Evolutionary conservation across 225 moss, liverwort and hornwort genomes (phyloP).

Genomic region (Thuidium tamariscinum): DNA sequence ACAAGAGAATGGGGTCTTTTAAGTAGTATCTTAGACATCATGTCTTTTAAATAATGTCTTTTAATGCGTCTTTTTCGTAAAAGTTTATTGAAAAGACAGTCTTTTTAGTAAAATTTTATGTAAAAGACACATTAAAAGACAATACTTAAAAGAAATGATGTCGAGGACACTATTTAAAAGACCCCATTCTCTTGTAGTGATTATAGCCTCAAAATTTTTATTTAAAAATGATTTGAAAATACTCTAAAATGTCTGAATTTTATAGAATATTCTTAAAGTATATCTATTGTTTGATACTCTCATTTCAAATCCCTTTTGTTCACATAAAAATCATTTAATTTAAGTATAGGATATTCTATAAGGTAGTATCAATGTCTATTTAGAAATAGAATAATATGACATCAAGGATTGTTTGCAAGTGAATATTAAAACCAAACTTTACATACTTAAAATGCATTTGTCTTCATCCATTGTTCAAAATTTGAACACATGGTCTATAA

Average conservation of each 20-base stretch:
- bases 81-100: too few species aligned
- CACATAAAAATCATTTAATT: background rate
- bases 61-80: too few species aligned
- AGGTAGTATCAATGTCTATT: background rate
- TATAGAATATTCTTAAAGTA: background rate
- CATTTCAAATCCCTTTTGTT: background rate
- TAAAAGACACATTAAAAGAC: too few species aligned
- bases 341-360: fast-evolving
- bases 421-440: background rate
- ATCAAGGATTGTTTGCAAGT: background rate
- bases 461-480: fast-evolving
- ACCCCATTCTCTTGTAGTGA: too few species aligned
- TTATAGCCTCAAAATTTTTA: too few species aligned
- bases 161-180: too few species aligned
- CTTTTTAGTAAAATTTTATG: too few species aligned
- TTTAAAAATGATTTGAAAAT: background rate
- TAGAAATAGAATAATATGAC: too few species aligned
- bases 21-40: too few species aligned
- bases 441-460: background rate
- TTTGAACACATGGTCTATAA: fast-evolving
- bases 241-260: background rate
- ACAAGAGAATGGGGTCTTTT: too few species aligned
- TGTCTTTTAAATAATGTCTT: too few species aligned
- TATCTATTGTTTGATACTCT: background rate
- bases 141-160: too few species aligned